A percentile compares a stretch with the other conserved stretches of the same genome.
These are phyloP conservation scores for Wallacemonas rigidus DNA, from an alignment of 208 protist species.

Conservation along the genomic window DNA sequence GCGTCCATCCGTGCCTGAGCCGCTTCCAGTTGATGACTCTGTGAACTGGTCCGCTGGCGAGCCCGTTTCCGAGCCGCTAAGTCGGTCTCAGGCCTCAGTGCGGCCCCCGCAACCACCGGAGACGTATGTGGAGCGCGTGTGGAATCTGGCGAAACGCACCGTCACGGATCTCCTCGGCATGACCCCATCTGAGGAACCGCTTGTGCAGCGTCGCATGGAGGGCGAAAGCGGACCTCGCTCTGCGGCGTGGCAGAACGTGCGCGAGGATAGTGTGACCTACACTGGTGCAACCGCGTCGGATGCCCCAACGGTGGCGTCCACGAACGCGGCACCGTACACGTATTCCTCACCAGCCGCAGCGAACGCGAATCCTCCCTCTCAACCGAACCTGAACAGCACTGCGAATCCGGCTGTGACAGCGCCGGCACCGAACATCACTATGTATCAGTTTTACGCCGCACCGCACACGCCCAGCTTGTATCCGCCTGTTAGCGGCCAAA, in stretches of 20 bases:
- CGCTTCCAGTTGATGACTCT: neutral
- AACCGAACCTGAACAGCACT: neutral
- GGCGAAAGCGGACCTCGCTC: neutral
- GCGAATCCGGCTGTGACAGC: neutral
- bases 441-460: constrained; percentile 22
- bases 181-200: neutral
- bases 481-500: neutral
- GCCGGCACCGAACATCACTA: constrained; percentile 17
- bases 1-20: constrained; percentile 8
- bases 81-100: neutral
- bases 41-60: constrained; percentile 2
- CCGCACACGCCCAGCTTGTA: neutral
- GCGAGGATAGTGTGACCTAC: neutral
- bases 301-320: no score
- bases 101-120: neutral
- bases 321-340: neutral
- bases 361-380: neutral
- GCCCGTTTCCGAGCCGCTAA: neutral
- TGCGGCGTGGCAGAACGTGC: neutral
- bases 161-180: constrained; percentile 10
- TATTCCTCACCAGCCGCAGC: neutral
- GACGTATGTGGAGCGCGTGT: constrained; percentile 13
- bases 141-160: constrained; percentile 15
- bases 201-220: neutral
- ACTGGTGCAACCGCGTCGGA: neutral